Evolutionary conservation across 83 land plant genomes (phyloP).

Genomic region (Thuja plicata): DNA sequence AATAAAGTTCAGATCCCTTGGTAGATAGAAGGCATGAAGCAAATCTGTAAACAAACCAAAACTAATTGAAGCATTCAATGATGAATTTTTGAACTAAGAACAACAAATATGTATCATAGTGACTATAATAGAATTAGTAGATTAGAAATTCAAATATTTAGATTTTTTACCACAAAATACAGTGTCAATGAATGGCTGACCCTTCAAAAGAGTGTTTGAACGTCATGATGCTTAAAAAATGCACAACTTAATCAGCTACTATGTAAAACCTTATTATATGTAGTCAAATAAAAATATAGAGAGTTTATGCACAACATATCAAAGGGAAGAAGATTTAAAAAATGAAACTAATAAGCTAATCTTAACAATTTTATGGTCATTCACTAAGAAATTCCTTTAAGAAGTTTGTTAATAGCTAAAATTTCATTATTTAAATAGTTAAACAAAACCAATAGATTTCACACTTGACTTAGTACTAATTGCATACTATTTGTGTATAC

Average conservation of each 20-base stretch:
- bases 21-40: slow-evolving; percentile 59
- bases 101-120: too few relatives aligned
- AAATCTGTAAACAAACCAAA: slow-evolving; percentile 40
- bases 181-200: neutral
- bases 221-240: too few relatives aligned
- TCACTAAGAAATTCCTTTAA: neutral
- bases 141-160: too few relatives aligned
- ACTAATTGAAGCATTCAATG: neutral
- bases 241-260: too few relatives aligned
- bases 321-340: neutral
- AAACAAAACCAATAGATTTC: neutral
- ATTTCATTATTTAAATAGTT: too few relatives aligned
- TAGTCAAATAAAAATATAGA: neutral
- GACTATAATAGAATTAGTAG: neutral
- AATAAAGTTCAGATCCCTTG: slow-evolving; percentile 66
- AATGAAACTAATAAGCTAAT: neutral
- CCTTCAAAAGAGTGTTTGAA: too few relatives aligned
- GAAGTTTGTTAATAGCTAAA: neutral
- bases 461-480: neutral
- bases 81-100: neutral
- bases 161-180: neutral
- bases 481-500: slow-evolving; percentile 65
- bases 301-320: neutral
- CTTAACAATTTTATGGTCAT: neutral
- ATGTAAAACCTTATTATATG: neutral